phyloP scores from a whole-genome alignment of 116 monocot genomes.

The Iris pallida region DNA sequence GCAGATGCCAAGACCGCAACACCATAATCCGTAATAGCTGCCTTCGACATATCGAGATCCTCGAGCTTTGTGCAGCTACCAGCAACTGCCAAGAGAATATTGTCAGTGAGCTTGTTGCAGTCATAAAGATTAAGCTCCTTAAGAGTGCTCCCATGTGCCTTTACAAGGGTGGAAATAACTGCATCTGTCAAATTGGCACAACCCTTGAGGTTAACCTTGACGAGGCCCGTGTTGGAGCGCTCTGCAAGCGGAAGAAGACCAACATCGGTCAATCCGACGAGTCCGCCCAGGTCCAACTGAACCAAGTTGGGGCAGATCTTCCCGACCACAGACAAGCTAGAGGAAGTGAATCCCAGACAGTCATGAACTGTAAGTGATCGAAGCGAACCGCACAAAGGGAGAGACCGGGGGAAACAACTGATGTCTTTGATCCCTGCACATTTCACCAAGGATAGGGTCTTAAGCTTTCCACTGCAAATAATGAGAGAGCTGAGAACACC shows the following conservation, averaged over 20 bases:
- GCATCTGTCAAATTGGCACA: slow-evolving; percentile 61
- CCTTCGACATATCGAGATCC: slow-evolving; percentile 67
- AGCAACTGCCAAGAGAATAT: slow-evolving; percentile 37
- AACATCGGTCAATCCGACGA: slow-evolving; percentile 41
- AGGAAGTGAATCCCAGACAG: slow-evolving; percentile 63
- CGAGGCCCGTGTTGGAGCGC: slow-evolving; percentile 31
- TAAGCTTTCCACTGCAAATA: slow-evolving; percentile 34
- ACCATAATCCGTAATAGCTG: slow-evolving; percentile 63
- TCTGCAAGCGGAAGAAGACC: slow-evolving; percentile 54
- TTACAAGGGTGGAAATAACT: slow-evolving; percentile 32
- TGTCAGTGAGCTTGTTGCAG: slow-evolving; percentile 68
- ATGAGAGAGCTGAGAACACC: slow-evolving; percentile 44
- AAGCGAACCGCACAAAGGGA: slow-evolving; percentile 42
- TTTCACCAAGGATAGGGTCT: slow-evolving; percentile 40
- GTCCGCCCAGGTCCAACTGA: slow-evolving; percentile 55
- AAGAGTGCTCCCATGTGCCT: slow-evolving; percentile 54
- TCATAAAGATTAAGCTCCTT: slow-evolving; percentile 56
- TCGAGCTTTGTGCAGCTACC: slow-evolving; percentile 45
- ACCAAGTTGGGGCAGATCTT: slow-evolving; percentile 53
- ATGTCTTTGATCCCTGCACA: slow-evolving; percentile 70
- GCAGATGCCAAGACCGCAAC: slow-evolving; percentile 57
- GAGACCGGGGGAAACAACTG: neutral
- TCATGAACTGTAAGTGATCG: slow-evolving; percentile 42
- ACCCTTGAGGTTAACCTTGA: slow-evolving; percentile 54
- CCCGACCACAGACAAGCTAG: slow-evolving; percentile 44